Evolutionary conservation across 2,329 filamentous ascomycete species (phyloP), one percentile per base, ranked within the genome.

Genomic region (Fusarium mundagurra): DNA sequence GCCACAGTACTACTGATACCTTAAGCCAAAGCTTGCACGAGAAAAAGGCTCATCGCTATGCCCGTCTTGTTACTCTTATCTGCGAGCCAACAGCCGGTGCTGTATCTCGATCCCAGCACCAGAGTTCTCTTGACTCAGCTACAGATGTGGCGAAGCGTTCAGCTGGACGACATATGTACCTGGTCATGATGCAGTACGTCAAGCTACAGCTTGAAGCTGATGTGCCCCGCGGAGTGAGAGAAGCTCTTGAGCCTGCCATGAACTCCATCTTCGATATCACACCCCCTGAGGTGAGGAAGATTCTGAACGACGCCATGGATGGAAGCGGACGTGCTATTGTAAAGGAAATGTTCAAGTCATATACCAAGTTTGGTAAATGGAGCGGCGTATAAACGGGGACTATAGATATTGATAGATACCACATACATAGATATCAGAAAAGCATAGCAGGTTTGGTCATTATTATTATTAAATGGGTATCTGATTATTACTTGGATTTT

Each of bases 341-440:
- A 79, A 85, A 85, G 73, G 86, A 88, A 67, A 83, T 92, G 84
- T 91, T 87, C 71, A 88, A 86, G 77, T 84, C 87, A 79, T 92
- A 90, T 79, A 85, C 85, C 78, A 89, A 86, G 81, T 91, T 91
- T 83, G 90, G 90, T 47, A 91, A 90, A 83, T 92, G 90, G 89
- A 89, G 82, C 59, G 89, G 89, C 39, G 85, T 90, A 31, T 90
- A 84, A 73, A 59, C 50, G 34, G 34, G 16, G 12, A 55, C 61
- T 62, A 59, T 51, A 75, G 58, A 60, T 58, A 44, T 53, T 63
- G 58, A 72, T 67, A 67, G 63, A 78, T 74, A 78, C 70, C 71
- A 73, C 39, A 59, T 53, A 27, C 59, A 60, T 63, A 69, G 67
- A 69, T 43, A 60, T 34, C 44, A 57, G 57, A 65, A 50, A 69